Conservation (phyloP, 352 stramenopile genomes). For the Aphanomyces stellatus region DNA sequence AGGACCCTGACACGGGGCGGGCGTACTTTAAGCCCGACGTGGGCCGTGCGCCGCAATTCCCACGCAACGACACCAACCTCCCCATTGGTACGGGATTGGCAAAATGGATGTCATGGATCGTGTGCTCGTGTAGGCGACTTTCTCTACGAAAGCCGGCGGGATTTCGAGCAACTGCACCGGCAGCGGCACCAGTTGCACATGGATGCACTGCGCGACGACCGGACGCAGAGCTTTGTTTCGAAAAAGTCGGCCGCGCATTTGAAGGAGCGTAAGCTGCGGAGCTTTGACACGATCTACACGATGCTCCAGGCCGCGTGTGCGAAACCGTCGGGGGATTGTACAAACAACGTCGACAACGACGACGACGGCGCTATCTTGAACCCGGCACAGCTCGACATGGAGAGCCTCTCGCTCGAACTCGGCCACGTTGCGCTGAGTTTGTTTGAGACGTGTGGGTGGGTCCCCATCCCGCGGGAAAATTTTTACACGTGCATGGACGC, state of each 20-base stretch:
- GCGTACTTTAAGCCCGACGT: slow-evolving; percentile 62
- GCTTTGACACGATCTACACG: slow-evolving; percentile 48
- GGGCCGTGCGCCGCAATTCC: slow-evolving; percentile 50
- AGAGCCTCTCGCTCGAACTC: slow-evolving; percentile 44
- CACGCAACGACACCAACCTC: slow-evolving; percentile 54
- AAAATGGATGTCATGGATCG: not conserved
- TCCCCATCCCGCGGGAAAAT: slow-evolving; percentile 29
- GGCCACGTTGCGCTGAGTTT: slow-evolving; percentile 45
- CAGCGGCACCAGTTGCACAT: slow-evolving; percentile 36
- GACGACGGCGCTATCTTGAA: slow-evolving; percentile 24
- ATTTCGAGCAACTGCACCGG: slow-evolving; percentile 53
- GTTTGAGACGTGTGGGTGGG: slow-evolving; percentile 50
- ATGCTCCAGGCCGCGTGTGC: not conserved
- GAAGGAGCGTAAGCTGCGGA: slow-evolving; percentile 45
- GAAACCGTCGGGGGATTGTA: not conserved
- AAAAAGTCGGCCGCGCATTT: slow-evolving; percentile 46
- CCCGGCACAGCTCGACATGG: slow-evolving; percentile 32
- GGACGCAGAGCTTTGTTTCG: slow-evolving; percentile 48
- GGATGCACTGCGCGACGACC: slow-evolving; percentile 34
- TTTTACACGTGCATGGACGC: slow-evolving; percentile 56
- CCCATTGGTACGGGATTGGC: slow-evolving; percentile 32
- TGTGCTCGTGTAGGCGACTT: slow-evolving; percentile 34
- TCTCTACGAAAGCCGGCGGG: slow-evolving; percentile 49
- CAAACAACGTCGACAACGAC: not conserved
- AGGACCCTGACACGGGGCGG: slow-evolving; percentile 49